Conservation (phyloP, 2,329 filamentous ascomycete genomes). For the Pseudopyrenochaeta lycopersici region DNA sequence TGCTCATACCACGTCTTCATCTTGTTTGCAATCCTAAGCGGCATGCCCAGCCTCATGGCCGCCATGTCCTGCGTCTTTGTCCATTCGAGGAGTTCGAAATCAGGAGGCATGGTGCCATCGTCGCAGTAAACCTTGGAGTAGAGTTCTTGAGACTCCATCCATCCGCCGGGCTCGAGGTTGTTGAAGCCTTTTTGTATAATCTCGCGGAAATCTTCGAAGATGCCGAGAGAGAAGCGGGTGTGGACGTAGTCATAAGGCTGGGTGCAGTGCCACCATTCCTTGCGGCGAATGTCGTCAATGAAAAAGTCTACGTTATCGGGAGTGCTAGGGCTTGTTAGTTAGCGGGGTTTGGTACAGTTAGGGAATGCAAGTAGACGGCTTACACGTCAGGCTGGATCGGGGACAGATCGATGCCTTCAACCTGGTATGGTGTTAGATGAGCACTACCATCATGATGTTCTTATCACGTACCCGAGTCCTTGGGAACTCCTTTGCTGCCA, state of each 20-base stretch:
- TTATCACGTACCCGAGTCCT: conserved; percentile 34
- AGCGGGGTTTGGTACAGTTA: not conserved
- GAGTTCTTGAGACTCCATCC: conserved; percentile 55
- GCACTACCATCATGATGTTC: not conserved
- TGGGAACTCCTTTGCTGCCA: conserved; percentile 44
- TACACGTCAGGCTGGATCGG: conserved; percentile 52
- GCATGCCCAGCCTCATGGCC: conserved; percentile 55
- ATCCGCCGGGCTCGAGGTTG: conserved; percentile 66
- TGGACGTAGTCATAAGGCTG: conserved; percentile 67
- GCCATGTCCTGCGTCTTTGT: conserved; percentile 54
- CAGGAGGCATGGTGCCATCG: conserved; percentile 61
- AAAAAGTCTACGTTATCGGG: conserved; percentile 79
- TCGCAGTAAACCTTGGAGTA: conserved; percentile 60
- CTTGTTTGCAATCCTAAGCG: conserved; percentile 63
- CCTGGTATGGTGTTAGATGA: conserved; percentile 35
- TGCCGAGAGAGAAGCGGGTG: conserved; percentile 66
- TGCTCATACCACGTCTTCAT: conserved; percentile 64
- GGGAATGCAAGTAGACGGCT: conserved; percentile 1
- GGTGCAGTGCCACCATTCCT: conserved; percentile 64
- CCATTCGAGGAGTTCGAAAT: conserved; percentile 61
- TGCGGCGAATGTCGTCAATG: conserved; percentile 72
- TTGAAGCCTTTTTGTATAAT: conserved; percentile 62
- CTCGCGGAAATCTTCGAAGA: conserved; percentile 64
- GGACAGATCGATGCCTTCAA: conserved; percentile 54
- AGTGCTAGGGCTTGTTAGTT: conserved; percentile 47